phyloP scores from a whole-genome alignment of 805 yeast species.

The Saturnispora dispora region DNA sequence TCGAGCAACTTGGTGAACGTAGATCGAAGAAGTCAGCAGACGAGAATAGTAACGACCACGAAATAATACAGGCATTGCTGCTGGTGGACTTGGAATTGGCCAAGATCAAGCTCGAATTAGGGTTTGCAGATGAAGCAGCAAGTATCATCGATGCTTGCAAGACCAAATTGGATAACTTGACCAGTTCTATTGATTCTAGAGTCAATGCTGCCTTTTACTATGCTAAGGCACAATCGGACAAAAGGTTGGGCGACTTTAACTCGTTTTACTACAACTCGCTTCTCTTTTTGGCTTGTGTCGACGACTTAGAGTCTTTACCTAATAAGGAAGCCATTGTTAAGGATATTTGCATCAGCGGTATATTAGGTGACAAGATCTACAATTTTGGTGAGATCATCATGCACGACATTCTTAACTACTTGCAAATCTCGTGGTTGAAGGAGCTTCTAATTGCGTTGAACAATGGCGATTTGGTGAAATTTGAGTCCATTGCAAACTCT shows the following conservation, averaged over 20 bases:
- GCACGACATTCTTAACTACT: slow-evolving; percentile 64
- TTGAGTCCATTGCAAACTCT: slow-evolving; percentile 28
- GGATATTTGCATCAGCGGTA: slow-evolving; percentile 77
- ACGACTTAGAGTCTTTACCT: slow-evolving; percentile 33
- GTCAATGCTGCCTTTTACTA: slow-evolving; percentile 79
- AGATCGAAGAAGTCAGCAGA: slow-evolving; percentile 23
- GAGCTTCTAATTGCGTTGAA: slow-evolving; percentile 63
- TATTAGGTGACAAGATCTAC: slow-evolving; percentile 85
- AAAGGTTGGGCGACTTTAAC: slow-evolving; percentile 70
- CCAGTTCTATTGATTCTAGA: slow-evolving; percentile 43
- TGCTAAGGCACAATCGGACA: slow-evolving; percentile 67
- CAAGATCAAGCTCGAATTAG: slow-evolving; percentile 50
- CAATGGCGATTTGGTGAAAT: slow-evolving; percentile 63
- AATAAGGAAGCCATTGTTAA: slow-evolving; percentile 40
- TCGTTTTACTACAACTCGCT: slow-evolving; percentile 73
- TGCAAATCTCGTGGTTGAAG: slow-evolving; percentile 55
- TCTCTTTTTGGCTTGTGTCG: slow-evolving; percentile 71
- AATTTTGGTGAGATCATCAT: slow-evolving; percentile 92
- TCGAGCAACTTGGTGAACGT: slow-evolving; percentile 33
- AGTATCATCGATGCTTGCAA: slow-evolving; percentile 56
- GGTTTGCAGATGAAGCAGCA: slow-evolving; percentile 48
- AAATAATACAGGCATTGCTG: slow-evolving; percentile 41
- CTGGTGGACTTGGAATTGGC: slow-evolving; percentile 67
- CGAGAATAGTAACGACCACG: slow-evolving; percentile 26
- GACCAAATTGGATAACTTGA: slow-evolving; percentile 46